phyloP scores from a whole-genome alignment of 106 monocot species.

The Hemerocallis citrina region DNA sequence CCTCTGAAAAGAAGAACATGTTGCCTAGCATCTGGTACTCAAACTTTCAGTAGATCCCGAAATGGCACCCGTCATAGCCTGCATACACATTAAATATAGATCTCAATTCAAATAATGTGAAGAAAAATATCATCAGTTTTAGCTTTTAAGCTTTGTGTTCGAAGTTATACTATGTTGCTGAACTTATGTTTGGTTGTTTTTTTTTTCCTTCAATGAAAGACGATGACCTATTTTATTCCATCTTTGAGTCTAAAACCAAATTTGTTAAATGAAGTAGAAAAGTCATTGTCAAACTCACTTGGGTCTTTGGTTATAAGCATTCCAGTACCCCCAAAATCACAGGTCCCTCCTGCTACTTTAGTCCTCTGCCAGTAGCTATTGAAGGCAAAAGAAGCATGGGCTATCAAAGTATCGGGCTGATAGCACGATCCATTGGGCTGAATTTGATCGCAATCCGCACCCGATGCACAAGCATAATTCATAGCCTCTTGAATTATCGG shows the following conservation, averaged over 20 bases:
- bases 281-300: constrained; percentile 33
- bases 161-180: too few relatives aligned
- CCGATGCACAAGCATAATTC: constrained; percentile 68
- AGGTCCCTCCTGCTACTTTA: constrained; percentile 42
- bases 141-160: too few relatives aligned
- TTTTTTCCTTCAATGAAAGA: too few relatives aligned
- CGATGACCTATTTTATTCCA: too few relatives aligned
- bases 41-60: constrained; percentile 8
- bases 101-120: too few relatives aligned
- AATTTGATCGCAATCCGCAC: constrained; percentile 57
- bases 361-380: constrained; percentile 74
- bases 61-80: constrained; percentile 22
- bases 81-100: background rate
- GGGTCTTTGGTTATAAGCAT: constrained; percentile 60
- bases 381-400: constrained; percentile 73
- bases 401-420: constrained; percentile 46
- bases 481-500: constrained; percentile 72
- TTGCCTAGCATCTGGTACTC: background rate
- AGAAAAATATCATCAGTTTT: too few relatives aligned
- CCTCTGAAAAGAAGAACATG: too few relatives aligned
- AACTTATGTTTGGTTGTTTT: too few relatives aligned
- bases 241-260: too few relatives aligned
- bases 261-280: too few relatives aligned
- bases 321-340: constrained; percentile 69
- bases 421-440: constrained; percentile 48